Conservation (phyloP, 2,329 filamentous ascomycete species). For the Aspergillus tubingensis region DNA sequence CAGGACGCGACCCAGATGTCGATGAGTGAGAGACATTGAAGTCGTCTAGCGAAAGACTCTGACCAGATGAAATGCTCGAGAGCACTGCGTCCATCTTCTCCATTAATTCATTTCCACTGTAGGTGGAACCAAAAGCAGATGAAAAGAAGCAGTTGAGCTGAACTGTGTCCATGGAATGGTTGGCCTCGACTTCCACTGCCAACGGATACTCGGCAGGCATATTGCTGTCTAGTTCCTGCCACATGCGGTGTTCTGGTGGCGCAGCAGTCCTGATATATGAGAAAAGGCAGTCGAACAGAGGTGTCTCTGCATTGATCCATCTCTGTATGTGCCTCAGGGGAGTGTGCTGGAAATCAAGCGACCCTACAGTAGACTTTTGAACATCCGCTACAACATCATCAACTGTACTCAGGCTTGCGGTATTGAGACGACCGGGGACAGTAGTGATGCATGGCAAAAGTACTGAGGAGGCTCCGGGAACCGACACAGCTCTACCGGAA, state of each 20-base stretch:
- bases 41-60: constrained; percentile 26
- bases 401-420: constrained; percentile 22
- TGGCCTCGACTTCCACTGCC: constrained; percentile 37
- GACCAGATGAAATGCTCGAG: constrained; percentile 28
- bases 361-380: constrained; percentile 28
- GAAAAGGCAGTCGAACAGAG: constrained; percentile 40
- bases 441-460: constrained; percentile 42
- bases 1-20: neutral
- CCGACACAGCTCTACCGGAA: constrained; percentile 35
- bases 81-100: constrained; percentile 37
- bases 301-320: constrained; percentile 34
- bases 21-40: constrained; percentile 22
- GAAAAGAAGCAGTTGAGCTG: constrained; percentile 30
- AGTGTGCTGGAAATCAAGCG: constrained; percentile 40
- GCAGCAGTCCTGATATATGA: constrained; percentile 31
- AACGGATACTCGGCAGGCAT: constrained; percentile 41
- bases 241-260: constrained; percentile 21
- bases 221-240: constrained; percentile 34
- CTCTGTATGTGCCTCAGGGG: constrained; percentile 38
- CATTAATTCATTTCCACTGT: constrained; percentile 28
- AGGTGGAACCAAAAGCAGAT: constrained; percentile 24
- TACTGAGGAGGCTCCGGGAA: constrained; percentile 34
- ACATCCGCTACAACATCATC: constrained; percentile 25
- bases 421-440: constrained; percentile 37
- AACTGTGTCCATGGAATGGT: constrained; percentile 24